A percentile compares a stretch with the other conserved stretches of the same genome.
Evolutionary conservation across 768 basidiomycete genomes (phyloP).

Genomic region (Tulasnella sp.): DNA sequence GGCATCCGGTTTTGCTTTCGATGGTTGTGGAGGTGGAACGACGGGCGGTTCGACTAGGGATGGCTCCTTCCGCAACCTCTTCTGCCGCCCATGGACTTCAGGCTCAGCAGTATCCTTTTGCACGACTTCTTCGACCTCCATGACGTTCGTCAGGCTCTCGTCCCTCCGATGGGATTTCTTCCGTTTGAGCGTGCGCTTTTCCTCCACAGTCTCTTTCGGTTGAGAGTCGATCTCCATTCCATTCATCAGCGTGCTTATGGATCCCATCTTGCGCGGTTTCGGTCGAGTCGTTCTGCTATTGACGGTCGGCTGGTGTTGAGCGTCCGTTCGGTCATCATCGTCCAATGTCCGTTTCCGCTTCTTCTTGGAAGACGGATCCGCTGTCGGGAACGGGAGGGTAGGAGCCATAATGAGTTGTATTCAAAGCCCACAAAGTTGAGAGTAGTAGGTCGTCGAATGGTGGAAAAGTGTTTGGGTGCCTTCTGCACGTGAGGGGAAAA

Average conservation of each 20-base stretch:
- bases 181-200: not conserved
- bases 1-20: not conserved
- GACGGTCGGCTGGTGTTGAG: not conserved
- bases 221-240: slow-evolving; percentile 1
- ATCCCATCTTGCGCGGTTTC: not conserved
- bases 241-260: not conserved
- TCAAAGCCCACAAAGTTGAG: not conserved
- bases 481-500: not conserved
- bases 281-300: not conserved
- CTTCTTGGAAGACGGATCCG: not conserved
- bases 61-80: not conserved
- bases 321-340: not conserved
- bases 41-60: not conserved
- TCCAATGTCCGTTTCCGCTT: not conserved
- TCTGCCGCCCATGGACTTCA: not conserved
- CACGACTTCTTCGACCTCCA: not conserved
- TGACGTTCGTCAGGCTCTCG: not conserved
- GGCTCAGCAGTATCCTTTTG: not conserved
- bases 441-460: no score
- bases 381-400: not conserved
- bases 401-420: not conserved
- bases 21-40: not conserved
- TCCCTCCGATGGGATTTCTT: not conserved
- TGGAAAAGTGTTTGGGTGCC: not conserved
- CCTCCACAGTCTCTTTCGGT: not conserved